phyloP scores from a whole-genome alignment of 202 grass and related monocot species.

The Schoenoplectus tabernaemontani region DNA sequence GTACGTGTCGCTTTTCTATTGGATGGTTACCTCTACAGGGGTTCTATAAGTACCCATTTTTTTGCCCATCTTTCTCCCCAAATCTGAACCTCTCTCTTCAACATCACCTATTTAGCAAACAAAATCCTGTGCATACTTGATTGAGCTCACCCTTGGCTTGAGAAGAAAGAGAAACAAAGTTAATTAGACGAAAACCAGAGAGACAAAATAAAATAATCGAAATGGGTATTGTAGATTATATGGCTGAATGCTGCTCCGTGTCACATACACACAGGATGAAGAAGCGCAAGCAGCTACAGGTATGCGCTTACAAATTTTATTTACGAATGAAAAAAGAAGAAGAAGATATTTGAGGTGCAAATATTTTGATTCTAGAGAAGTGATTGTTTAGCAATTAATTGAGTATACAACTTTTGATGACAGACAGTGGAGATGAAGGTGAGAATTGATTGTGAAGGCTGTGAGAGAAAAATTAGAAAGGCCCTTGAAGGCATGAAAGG shows the following conservation, averaged over 20 bases:
- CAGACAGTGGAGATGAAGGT: conserved; percentile 48
- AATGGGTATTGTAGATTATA: conserved; percentile 17
- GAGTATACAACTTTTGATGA: background rate
- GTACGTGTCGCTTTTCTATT: conserved; percentile 3
- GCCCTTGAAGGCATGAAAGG: conserved; percentile 35
- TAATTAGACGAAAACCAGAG: background rate
- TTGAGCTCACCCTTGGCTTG: background rate
- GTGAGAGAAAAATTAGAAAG: conserved; percentile 31
- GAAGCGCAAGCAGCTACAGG: conserved; percentile 19
- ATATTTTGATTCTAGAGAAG: background rate
- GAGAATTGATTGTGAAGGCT: conserved; percentile 45
- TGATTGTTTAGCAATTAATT: conserved; percentile 14
- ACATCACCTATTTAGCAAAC: no score
- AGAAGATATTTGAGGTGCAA: no score
- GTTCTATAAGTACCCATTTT: conserved; percentile 11
- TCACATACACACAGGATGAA: background rate
- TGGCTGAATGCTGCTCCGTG: background rate
- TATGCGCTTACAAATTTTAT: no score
- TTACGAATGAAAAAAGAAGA: no score
- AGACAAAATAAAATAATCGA: background rate
- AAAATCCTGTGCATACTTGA: no score
- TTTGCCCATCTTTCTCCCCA: background rate
- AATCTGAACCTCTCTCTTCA: background rate
- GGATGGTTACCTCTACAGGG: background rate
- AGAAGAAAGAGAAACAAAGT: background rate